A percentile compares a stretch with the other conserved stretches of the same genome.
phyloP scores from a whole-genome alignment of 306 rosid genomes.

The Urtica urens region DNA sequence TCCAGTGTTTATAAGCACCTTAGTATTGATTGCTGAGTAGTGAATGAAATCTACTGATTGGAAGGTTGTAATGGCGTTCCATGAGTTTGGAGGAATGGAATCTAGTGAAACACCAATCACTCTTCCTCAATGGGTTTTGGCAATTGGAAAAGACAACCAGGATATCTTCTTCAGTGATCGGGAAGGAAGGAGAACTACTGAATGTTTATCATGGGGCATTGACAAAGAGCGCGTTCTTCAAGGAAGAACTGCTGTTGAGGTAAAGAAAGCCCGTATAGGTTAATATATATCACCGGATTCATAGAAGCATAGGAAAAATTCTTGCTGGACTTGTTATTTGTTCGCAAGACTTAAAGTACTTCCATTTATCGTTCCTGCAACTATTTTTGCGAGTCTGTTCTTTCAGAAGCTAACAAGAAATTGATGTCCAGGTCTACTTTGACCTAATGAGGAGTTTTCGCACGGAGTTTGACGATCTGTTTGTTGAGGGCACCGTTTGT shows the following conservation, averaged over 20 bases:
- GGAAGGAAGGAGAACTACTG: conserved; percentile 89
- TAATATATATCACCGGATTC: neutral
- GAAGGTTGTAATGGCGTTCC: conserved; percentile 96
- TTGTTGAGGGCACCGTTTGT: conserved; percentile 64
- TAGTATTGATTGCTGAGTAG: conserved; percentile 15
- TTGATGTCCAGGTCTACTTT: conserved; percentile 62
- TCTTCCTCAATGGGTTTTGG: conserved; percentile 93
- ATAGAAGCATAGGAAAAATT: neutral
- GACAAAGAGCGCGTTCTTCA: conserved; percentile 86
- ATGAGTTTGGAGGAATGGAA: conserved; percentile 64
- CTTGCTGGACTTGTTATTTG: neutral
- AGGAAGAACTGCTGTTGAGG: conserved; percentile 98
- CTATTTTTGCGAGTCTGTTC: neutral
- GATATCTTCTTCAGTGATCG: conserved; percentile 96
- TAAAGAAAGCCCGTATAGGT: conserved; percentile 20
- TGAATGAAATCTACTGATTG: conserved; percentile 22
- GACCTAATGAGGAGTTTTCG: conserved; percentile 98
- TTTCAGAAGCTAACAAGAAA: neutral
- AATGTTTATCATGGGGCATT: conserved; percentile 87
- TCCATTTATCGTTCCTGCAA: neutral
- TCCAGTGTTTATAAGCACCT: conserved; percentile 13
- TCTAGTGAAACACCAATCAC: conserved; percentile 51
- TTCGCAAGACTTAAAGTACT: neutral
- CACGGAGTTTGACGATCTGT: conserved; percentile 83
- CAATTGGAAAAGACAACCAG: conserved; percentile 72